Evolutionary conservation across 1,284 basidiomycete genomes (phyloP).

Genomic region (Marasmius tenuissimus): DNA sequence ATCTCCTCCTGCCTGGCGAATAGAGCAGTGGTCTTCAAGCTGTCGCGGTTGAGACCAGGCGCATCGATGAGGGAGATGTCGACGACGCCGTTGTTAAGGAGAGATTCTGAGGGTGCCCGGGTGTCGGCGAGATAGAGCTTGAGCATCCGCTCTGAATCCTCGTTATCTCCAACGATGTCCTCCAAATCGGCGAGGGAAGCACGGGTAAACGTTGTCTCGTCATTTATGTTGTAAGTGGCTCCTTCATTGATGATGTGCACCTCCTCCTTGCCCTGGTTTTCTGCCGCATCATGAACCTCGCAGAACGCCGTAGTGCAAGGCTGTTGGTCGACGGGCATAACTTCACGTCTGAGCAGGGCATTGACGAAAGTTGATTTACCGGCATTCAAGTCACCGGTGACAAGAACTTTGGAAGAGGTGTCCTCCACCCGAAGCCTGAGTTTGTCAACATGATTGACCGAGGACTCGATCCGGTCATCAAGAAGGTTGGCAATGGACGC

Average conservation of each 20-base stretch:
- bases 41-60: conserved; percentile 96
- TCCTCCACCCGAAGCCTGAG: conserved; percentile 88
- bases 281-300: conserved; percentile 92
- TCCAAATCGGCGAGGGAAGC: conserved; percentile 75
- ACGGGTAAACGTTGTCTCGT: conserved; percentile 78
- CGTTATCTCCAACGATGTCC: conserved; percentile 79
- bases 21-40: conserved; percentile 92
- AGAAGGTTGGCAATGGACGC: conserved; percentile 91
- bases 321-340: conserved; percentile 98
- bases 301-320: conserved; percentile 98
- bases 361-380: conserved; percentile 99
- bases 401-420: conserved; percentile 93
- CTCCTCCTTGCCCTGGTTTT: conserved; percentile 80
- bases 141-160: conserved; percentile 70
- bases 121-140: conserved; percentile 85
- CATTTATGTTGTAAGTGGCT: conserved; percentile 67
- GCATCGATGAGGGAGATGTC: conserved; percentile 99
- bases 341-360: conserved; percentile 83
- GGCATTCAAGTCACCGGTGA: conserved; percentile 98
- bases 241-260: conserved; percentile 78
- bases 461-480: conserved; percentile 81
- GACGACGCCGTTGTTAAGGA: conserved; percentile 94
- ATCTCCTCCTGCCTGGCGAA: conserved; percentile 98
- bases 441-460: conserved; percentile 82
- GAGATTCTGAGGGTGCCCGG: conserved; percentile 74